Evolutionary conservation across 2,329 filamentous ascomycete genomes (phyloP), one percentile per base, ranked within the genome.

Genomic region (Neofusicoccum kwambonambiense): DNA sequence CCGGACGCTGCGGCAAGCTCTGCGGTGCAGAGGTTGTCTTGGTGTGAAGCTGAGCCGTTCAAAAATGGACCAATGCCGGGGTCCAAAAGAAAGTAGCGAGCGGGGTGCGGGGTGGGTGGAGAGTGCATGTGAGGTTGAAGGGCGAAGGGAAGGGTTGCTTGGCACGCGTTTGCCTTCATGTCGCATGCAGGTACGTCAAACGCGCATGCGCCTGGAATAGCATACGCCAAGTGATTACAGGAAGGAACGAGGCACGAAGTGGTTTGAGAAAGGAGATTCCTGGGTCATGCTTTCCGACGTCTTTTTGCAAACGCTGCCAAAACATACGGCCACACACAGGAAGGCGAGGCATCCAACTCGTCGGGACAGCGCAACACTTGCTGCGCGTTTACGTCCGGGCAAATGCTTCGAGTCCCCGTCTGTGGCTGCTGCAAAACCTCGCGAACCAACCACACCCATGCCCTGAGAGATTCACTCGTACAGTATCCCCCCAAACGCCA

Each of bases 401-500:
- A 31, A 31, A 31, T 31, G 27, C 27, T 31, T 31, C 27, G 27
- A 31, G 27, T 31, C 27, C 27, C 27, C 27, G 4, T 7, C 4
- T 31, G 27, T 31, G 27, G 27, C 4, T 31, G 27, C 27, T 31
- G 27, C 4, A 31, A 31, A 5, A 1, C 27, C 6, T 31, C 27
- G 5, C 27, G 27, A 31, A 31, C 6, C 27, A 5, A 7, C 5
- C 27, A 31, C 1, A 7, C 1, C 27, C 27, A 5, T 31, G 27
- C 27, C 27, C 27, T 31, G 27, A 31, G 5, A 5, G 7, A 7
- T 5, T 31, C 27, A 31, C 22, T 37, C 15, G n/a, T 62, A 62
- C 45, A 62, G 17, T 49, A 37, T 37, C 51, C 60, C 56, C 41
- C 52, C 42, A 47, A 73, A 74, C 73, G 71, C 74, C 74, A 64